phyloP scores from a whole-genome alignment of 2,329 filamentous ascomycete species.

The Stemphylium vesicarium region DNA sequence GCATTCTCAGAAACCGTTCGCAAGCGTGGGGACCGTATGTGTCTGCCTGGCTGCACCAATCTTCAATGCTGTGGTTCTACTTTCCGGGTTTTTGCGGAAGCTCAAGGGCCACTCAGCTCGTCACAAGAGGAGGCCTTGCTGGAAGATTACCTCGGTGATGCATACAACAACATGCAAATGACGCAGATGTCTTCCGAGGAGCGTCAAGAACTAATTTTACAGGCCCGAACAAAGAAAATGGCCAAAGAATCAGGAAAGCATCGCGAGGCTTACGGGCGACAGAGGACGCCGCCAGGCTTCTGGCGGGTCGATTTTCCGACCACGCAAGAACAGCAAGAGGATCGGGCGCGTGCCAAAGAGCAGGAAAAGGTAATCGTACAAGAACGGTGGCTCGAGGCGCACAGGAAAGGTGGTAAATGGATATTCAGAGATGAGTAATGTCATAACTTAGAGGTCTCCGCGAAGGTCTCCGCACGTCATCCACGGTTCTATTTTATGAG shows the following conservation, averaged over 20 bases:
- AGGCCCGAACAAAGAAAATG: constrained; percentile 75
- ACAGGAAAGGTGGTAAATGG: constrained; percentile 77
- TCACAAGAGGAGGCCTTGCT: constrained; percentile 50
- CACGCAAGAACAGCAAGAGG: constrained; percentile 77
- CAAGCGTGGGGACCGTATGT: constrained; percentile 70
- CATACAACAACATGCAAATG: constrained; percentile 45
- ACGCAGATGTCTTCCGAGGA: constrained; percentile 64
- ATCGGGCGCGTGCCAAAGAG: constrained; percentile 69
- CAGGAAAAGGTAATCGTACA: constrained; percentile 69
- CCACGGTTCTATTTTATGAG: not conserved
- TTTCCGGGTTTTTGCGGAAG: constrained; percentile 69
- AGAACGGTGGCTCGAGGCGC: constrained; percentile 80
- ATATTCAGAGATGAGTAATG: constrained; percentile 77
- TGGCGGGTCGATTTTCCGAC: constrained; percentile 90
- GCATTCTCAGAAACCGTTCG: constrained; percentile 79
- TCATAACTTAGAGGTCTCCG: not conserved
- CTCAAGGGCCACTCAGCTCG: constrained; percentile 36
- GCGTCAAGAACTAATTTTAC: constrained; percentile 70
- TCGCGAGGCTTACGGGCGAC: constrained; percentile 73
- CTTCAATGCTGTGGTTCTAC: constrained; percentile 77
- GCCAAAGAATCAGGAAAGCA: constrained; percentile 81
- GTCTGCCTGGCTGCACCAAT: constrained; percentile 75
- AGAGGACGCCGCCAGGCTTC: constrained; percentile 80
- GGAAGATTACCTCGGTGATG: constrained; percentile 62
- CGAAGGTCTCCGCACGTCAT: not conserved